A percentile compares a stretch with the other conserved stretches of the same genome.
phyloP scores from a whole-genome alignment of 2,329 filamentous ascomycete species.

The Capronia epimyces region DNA sequence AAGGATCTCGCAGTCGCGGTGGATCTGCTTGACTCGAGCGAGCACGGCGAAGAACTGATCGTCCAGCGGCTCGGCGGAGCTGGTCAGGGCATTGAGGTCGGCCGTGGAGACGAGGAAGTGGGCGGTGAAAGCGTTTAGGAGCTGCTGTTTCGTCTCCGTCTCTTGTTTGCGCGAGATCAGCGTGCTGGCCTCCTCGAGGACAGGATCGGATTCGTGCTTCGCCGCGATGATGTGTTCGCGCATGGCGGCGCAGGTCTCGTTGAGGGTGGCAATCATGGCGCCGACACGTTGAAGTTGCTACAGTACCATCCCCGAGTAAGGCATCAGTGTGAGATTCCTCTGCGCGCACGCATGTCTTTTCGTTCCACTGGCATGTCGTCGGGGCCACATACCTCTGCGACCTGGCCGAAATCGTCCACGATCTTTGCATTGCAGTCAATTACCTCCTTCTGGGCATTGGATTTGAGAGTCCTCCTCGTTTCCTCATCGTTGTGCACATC shows the following conservation, averaged over 20 bases:
- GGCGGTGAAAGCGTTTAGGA: slow-evolving; percentile 69
- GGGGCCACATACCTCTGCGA: slow-evolving; percentile 66
- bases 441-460: slow-evolving; percentile 67
- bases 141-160: slow-evolving; percentile 73
- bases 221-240: slow-evolving; percentile 70
- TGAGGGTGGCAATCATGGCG: slow-evolving; percentile 68
- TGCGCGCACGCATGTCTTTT: not conserved
- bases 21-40: slow-evolving; percentile 75
- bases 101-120: slow-evolving; percentile 83
- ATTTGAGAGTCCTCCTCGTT: slow-evolving; percentile 68
- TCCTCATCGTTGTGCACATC: slow-evolving; percentile 68
- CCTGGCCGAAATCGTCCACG: slow-evolving; percentile 77
- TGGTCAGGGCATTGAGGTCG: slow-evolving; percentile 69
- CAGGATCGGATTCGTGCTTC: slow-evolving; percentile 65
- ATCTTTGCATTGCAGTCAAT: slow-evolving; percentile 89
- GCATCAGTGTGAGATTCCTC: not conserved
- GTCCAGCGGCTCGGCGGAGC: slow-evolving; percentile 74
- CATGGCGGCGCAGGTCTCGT: slow-evolving; percentile 74
- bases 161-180: slow-evolving; percentile 68
- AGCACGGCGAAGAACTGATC: slow-evolving; percentile 77
- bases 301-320: not conserved
- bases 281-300: slow-evolving; percentile 86
- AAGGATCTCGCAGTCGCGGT: slow-evolving; percentile 80
- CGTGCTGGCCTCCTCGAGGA: slow-evolving; percentile 69
- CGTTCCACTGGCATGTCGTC: no score